Percentiles rank a stretch among this genome's conserved stretches.
Conservation (phyloP, 805 yeast genomes). For the Ogataea chonburiensis region DNA sequence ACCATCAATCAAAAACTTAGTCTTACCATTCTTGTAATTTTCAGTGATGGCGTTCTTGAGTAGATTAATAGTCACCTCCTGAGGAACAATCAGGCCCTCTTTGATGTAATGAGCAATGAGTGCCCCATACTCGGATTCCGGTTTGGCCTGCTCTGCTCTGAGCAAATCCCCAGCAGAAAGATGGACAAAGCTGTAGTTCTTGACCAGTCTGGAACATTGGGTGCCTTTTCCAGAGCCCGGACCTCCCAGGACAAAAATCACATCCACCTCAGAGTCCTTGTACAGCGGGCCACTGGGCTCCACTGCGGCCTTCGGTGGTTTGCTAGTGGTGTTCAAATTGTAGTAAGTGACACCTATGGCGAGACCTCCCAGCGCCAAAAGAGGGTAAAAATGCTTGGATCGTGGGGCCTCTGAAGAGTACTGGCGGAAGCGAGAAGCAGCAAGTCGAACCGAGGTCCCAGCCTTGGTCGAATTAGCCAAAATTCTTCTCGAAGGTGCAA, state of each 20-base stretch:
- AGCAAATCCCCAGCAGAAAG: constrained; percentile 94
- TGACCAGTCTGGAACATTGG: constrained; percentile 83
- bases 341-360: constrained; percentile 36
- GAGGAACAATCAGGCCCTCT: constrained; percentile 93
- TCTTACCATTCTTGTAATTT: constrained; percentile 45
- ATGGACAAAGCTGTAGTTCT: constrained; percentile 79
- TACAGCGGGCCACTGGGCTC: constrained; percentile 40
- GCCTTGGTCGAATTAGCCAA: neutral
- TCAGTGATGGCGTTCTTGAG: constrained; percentile 75
- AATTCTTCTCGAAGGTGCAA: constrained; percentile 6
- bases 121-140: constrained; percentile 81
- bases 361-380: constrained; percentile 29
- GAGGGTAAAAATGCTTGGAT: constrained; percentile 26
- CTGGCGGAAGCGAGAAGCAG: constrained; percentile 2
- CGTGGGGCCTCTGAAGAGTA: constrained; percentile 14
- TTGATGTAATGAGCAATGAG: constrained; percentile 79
- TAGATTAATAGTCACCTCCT: constrained; percentile 81
- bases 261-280: constrained; percentile 64
- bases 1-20: constrained; percentile 84
- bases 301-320: constrained; percentile 35
- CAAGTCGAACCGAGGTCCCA: neutral
- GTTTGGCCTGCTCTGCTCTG: constrained; percentile 85
- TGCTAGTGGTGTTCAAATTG: constrained; percentile 28
- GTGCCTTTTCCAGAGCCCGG: constrained; percentile 99
- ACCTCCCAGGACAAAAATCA: constrained; percentile 91